Conservation (phyloP, 257 asterid genomes). For the Rubia yunnanensis region DNA sequence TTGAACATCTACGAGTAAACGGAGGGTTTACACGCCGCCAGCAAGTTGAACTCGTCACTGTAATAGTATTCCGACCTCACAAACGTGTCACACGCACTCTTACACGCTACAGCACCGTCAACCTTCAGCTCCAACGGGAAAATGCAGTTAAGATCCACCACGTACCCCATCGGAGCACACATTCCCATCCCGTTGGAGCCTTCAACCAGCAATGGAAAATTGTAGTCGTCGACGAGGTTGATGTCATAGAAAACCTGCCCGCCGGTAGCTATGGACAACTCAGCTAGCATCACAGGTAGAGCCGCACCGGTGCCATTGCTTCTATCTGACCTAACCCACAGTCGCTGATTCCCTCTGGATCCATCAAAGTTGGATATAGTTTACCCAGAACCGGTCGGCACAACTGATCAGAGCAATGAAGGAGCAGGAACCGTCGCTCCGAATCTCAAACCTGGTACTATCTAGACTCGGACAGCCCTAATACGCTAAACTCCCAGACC, state of each 20-base stretch:
- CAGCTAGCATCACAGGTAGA: constrained; percentile 91
- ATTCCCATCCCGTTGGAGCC: constrained; percentile 74
- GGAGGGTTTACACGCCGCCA: constrained; percentile 72
- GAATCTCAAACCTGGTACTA: constrained; percentile 82
- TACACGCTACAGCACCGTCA: constrained; percentile 61
- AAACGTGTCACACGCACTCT: constrained; percentile 92
- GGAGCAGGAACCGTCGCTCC: constrained; percentile 45
- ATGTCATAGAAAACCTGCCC: constrained; percentile 80
- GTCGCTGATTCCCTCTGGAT: constrained; percentile 60
- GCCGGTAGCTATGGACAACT: constrained; percentile 68
- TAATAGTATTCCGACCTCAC: constrained; percentile 76
- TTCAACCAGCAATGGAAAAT: constrained; percentile 69
- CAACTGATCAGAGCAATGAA: constrained; percentile 78
- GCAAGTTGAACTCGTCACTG: constrained; percentile 78
- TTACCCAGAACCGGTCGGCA: constrained; percentile 94
- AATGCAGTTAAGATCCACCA: constrained; percentile 76
- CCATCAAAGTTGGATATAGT: constrained; percentile 66
- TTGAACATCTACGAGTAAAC: constrained; percentile 77
- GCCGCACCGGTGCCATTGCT: constrained; percentile 84
- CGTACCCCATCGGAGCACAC: constrained; percentile 94
- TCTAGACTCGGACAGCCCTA: constrained; percentile 70
- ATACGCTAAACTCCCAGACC: constrained; percentile 90
- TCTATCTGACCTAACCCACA: constrained; percentile 75
- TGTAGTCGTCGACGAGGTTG: constrained; percentile 92
- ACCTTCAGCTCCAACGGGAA: constrained; percentile 79